Percentiles rank a stretch among this genome's conserved stretches.
These are phyloP conservation scores for Echria macrotheca DNA, from an alignment of 495 filamentous ascomycete genomes.

Conservation along the genomic window DNA sequence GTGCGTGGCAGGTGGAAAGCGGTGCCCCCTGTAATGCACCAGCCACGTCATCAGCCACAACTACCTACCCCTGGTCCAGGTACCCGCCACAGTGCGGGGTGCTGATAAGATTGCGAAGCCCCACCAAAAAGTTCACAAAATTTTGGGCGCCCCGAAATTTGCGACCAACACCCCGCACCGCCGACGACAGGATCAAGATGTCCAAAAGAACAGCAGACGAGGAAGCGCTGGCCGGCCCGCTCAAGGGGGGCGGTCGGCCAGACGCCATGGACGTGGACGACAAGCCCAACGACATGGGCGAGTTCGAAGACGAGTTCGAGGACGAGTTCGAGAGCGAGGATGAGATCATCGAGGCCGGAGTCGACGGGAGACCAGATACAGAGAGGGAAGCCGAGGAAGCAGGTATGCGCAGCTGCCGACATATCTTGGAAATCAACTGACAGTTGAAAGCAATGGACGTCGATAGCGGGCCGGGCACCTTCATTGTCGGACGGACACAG, in stretches of 20 bases:
- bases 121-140: background rate
- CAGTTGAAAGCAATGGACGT: slow-evolving; percentile 84
- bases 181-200: slow-evolving; percentile 45
- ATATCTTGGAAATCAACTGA: background rate
- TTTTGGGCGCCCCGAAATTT: background rate
- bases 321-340: slow-evolving; percentile 97
- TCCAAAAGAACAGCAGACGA: slow-evolving; percentile 61
- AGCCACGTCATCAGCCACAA: too few species aligned
- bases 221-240: slow-evolving; percentile 48
- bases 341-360: slow-evolving; percentile 89
- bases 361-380: slow-evolving; percentile 87
- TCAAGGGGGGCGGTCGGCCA: slow-evolving; percentile 67
- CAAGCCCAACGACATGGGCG: slow-evolving; percentile 65
- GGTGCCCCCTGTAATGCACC: too few species aligned
- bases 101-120: too few species aligned
- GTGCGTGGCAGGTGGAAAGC: too few species aligned
- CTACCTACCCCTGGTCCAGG: too few species aligned
- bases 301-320: slow-evolving; percentile 94
- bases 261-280: slow-evolving; percentile 46
- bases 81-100: too few species aligned
- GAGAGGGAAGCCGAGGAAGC: slow-evolving; percentile 84
- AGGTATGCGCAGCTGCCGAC: slow-evolving; percentile 38
- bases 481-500: slow-evolving; percentile 86
- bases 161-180: background rate
- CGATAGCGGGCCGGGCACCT: slow-evolving; percentile 68